These are phyloP conservation scores for Baorangia bicolor DNA, from an alignment of 768 basidiomycete species.

Conservation along the genomic window DNA sequence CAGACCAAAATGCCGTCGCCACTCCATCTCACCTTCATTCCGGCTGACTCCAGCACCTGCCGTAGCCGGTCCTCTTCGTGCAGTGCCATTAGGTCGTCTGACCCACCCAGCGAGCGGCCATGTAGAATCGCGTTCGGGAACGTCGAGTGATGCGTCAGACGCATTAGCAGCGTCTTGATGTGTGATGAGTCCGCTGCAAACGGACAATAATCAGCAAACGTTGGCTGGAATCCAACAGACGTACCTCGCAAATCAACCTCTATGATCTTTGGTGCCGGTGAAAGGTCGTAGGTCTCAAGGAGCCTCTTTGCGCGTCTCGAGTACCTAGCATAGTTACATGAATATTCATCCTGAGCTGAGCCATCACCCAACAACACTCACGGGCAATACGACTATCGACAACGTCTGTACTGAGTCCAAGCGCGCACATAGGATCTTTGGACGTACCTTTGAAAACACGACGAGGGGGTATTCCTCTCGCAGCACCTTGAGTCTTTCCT, in stretches of 20 bases:
- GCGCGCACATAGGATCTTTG: neutral
- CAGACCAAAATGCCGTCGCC: neutral
- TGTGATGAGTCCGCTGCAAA: slow-evolving; percentile 55
- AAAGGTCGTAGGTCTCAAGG: slow-evolving; percentile 56
- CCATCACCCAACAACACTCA: slow-evolving; percentile 35
- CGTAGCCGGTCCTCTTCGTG: slow-evolving; percentile 49
- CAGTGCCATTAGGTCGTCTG: slow-evolving; percentile 49
- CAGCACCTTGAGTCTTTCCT: slow-evolving; percentile 39
- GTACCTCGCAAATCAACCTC: slow-evolving; percentile 74
- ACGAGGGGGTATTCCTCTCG: slow-evolving; percentile 59
- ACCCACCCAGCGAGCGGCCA: slow-evolving; percentile 66
- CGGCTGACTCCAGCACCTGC: slow-evolving; percentile 46
- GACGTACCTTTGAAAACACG: slow-evolving; percentile 77
- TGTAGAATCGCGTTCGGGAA: slow-evolving; percentile 74
- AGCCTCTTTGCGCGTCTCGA: slow-evolving; percentile 43
- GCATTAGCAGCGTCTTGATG: slow-evolving; percentile 63
- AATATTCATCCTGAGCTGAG: neutral
- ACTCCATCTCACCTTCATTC: slow-evolving; percentile 35
- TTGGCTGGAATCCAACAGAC: slow-evolving; percentile 3
- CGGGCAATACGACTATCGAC: slow-evolving; percentile 68
- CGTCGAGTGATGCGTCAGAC: slow-evolving; percentile 64
- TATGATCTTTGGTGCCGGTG: slow-evolving; percentile 64
- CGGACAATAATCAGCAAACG: neutral
- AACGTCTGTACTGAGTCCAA: neutral
- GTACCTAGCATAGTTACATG: slow-evolving; percentile 10